A percentile compares a stretch with the other conserved stretches of the same genome.
Evolutionary conservation across 495 filamentous ascomycete species (phyloP).

Genomic region (Neurospora sp.): DNA sequence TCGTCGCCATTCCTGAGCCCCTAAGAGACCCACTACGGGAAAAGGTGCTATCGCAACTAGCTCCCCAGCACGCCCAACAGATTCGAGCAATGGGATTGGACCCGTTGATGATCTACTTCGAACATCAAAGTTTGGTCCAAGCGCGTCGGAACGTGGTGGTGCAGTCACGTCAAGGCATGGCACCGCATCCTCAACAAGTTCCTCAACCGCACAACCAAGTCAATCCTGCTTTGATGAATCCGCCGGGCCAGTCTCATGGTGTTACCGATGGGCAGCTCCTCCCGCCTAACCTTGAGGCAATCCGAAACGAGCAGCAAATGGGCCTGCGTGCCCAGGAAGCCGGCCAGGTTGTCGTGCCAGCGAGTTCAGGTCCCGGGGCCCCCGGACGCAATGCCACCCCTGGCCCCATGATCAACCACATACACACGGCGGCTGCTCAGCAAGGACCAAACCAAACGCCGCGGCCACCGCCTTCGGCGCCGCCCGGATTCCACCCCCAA

Average conservation of each 20-base stretch:
- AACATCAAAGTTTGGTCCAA: constrained; percentile 21
- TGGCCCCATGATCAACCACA: constrained; percentile 13
- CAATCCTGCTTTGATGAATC: constrained; percentile 25
- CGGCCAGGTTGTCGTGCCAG: constrained; percentile 43
- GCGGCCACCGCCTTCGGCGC: constrained; percentile 26
- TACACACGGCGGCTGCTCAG: constrained; percentile 24
- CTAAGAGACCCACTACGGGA: constrained; percentile 23
- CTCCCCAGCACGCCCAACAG: constrained; percentile 18
- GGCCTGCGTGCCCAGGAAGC: constrained; percentile 36
- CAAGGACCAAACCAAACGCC: constrained; percentile 24
- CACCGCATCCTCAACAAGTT: constrained; percentile 13
- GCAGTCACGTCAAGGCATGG: constrained; percentile 17
- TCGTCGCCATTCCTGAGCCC: constrained; percentile 18
- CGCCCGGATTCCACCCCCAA: constrained; percentile 23
- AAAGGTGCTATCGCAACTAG: constrained; percentile 14
- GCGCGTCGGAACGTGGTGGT: constrained; percentile 6
- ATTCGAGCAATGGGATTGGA: constrained; percentile 27
- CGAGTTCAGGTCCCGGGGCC: constrained; percentile 31
- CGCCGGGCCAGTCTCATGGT: constrained; percentile 21
- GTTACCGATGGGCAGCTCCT: constrained; percentile 29
- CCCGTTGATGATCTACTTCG: constrained; percentile 29
- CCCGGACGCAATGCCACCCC: constrained; percentile 33
- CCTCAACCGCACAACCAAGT: constrained; percentile 26
- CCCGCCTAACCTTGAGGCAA: constrained; percentile 33
- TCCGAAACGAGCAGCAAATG: constrained; percentile 37